Evolutionary conservation across 495 filamentous ascomycete species (phyloP), one percentile per base, ranked within the genome.

Genomic region (Aspergillus cristatus): DNA sequence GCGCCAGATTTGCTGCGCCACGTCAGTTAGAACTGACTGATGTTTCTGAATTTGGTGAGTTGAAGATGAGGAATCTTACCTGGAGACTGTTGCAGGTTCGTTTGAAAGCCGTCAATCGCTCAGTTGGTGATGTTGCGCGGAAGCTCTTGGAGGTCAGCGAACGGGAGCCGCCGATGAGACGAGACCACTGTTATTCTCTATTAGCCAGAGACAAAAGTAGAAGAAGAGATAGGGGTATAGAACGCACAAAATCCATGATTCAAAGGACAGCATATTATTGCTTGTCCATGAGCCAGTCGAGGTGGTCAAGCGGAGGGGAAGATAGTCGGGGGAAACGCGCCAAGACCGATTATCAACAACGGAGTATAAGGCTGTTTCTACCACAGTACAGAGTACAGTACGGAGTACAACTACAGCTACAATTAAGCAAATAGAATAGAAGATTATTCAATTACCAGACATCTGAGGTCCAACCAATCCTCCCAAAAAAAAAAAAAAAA

Each of bases 61-160:
- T 24, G 20, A 24, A 8, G 43, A 38, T 15, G 32, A 37, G 13
- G 32, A 20, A 36, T 64, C 20, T 50, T 64, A 94, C 88, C 68
- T 94, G 70, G 14, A 94, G 70, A 54, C 86, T 76, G 53, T 83
- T 79, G 63, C 90, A 94, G 47, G 82, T 75, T 53, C 84, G 79
- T 65, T 90, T 91, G 65, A 96, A 98, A 40, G 83, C 81, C 48
- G 81, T 78, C 54, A 94, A 76, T 47, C 93, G 84, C 56, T 90
- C 79, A 42, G 86, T 80, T 25, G 90, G 86, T 52, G 86, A 82
- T 49, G 79, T 79, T 25, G 79, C 68, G 32, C 76, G 66, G 45
- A 76, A 69, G 58, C 75, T 74, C 60, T 72, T 75, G 37, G 58
- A 75, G 49, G 60, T 74, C 60, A 74, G 72, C 35, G 77, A 72